Evolutionary conservation across 1,284 basidiomycete species (phyloP).

Genomic region (Ceratobasidium theobromae): DNA sequence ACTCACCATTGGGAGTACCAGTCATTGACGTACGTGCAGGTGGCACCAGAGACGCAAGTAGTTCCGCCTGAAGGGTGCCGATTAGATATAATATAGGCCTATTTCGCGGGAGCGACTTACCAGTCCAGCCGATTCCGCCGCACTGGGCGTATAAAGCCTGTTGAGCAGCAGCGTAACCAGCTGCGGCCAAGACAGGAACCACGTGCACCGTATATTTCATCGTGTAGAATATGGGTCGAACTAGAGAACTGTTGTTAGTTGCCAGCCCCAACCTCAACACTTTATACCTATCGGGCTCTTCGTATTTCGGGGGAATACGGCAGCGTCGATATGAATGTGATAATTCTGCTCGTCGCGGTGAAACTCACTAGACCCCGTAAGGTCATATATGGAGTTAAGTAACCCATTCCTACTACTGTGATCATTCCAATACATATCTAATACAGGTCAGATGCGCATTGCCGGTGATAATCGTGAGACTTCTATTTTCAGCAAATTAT

Average conservation of each 20-base stretch:
- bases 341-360: not conserved
- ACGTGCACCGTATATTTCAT: constrained; percentile 2
- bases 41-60: constrained; percentile 34
- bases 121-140: constrained; percentile 27
- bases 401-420: not conserved
- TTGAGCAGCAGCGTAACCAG: constrained; percentile 31
- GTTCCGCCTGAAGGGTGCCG: constrained; percentile 18
- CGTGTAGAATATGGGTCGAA: not conserved
- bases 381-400: not conserved
- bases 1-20: constrained; percentile 35
- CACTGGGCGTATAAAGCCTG: constrained; percentile 31
- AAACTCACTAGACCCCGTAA: not conserved
- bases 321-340: not conserved
- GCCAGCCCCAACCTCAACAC: not conserved
- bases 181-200: constrained; percentile 17
- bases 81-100: not conserved
- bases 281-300: not conserved
- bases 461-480: constrained; percentile 10
- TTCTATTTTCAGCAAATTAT: not conserved
- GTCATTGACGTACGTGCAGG: constrained; percentile 33
- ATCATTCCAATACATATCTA: not conserved
- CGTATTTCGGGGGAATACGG: constrained; percentile 12
- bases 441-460: not conserved
- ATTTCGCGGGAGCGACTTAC: not conserved
- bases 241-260: not conserved